Base-by-base conservation (phyloP, 768 basidiomycete species). In the Mycena floridula region DNA sequence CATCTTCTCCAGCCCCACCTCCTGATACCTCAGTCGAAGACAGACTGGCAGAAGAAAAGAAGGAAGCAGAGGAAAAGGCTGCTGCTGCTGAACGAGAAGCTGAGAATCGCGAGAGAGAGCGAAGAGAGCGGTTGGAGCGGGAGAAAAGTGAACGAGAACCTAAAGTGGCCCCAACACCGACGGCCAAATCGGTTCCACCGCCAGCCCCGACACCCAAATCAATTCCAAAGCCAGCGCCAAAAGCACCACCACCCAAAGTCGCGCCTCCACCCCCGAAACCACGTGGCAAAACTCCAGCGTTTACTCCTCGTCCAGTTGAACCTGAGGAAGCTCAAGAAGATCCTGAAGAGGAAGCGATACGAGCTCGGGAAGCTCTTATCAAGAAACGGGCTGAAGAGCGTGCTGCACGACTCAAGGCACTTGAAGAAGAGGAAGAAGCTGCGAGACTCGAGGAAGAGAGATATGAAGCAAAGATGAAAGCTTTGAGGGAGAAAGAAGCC, bases 61-160 rank as follows among this genome's bases (percentile, higher is more conserved):
- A 77, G 58, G 95, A 96, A 58, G 94, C 94, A 0, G 93, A 92
- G 51, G 88, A 90, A 59, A 90, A 88, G 60, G 79, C 77, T 0
- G 75, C 71, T 45, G 67, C 73, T 39, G 93, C 91, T 0, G 93
- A 96, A 61, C 74, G 74, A 50, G 82, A 87, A 53, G 85, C 86
- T 2, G 85, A 85, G 51, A 88, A 88, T 49, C 72, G 93, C 45
- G 89, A 92, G 55, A 72, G 73, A 40, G 60, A 77, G 32, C 73
- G 95, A 37, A 73, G 68, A 50, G 85, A 88, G 52, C 71, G 89
- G 41, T 59, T 98, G 28, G 87, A 86, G 37, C 77, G 71, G 26
- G 92, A 89, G 62, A 83, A 79, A 59, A 81, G 78, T 1, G 49
- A 78, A 45, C 79, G 75, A 54, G 79, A 75, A 37, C 72, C 68